Conservation (phyloP, 2,329 filamentous ascomycete species). For the Cordyceps farinosa region DNA sequence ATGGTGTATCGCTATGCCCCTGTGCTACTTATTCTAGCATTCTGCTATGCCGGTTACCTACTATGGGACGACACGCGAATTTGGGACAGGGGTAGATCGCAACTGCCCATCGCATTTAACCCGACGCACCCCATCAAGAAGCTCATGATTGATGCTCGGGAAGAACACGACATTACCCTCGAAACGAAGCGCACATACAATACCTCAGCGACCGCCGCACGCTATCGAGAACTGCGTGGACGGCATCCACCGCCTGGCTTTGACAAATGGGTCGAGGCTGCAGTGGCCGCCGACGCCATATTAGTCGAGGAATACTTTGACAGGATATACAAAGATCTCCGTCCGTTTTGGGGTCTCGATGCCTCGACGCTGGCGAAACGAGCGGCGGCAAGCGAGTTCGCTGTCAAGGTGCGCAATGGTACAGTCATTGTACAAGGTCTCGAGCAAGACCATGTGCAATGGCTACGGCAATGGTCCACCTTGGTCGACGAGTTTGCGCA, state of each 20-base stretch:
- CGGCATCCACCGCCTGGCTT: slow-evolving; percentile 64
- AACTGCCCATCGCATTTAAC: slow-evolving; percentile 24
- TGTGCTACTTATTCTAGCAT: slow-evolving; percentile 24
- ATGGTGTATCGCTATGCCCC: slow-evolving; percentile 29
- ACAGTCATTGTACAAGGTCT: slow-evolving; percentile 39
- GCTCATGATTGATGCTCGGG: slow-evolving; percentile 45
- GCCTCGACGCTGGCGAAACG: slow-evolving; percentile 36
- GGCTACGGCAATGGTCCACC: slow-evolving; percentile 46
- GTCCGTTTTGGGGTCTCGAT: slow-evolving; percentile 58
- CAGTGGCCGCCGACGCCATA: slow-evolving; percentile 48
- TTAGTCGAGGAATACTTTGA: slow-evolving; percentile 63
- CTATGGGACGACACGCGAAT: slow-evolving; percentile 29
- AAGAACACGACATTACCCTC: slow-evolving; percentile 40
- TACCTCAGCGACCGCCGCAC: slow-evolving; percentile 49
- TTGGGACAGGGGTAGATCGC: slow-evolving; percentile 25
- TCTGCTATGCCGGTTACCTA: slow-evolving; percentile 29
- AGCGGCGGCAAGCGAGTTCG: slow-evolving; percentile 42
- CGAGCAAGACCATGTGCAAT: slow-evolving; percentile 38
- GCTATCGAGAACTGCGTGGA: slow-evolving; percentile 54
- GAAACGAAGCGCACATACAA: slow-evolving; percentile 42
- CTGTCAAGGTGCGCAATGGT: slow-evolving; percentile 48
- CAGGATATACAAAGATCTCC: slow-evolving; percentile 60
- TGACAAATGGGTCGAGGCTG: slow-evolving; percentile 56
- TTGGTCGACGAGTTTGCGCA: slow-evolving; percentile 50
- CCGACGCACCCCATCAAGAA: slow-evolving; percentile 48